Base-by-base conservation (phyloP, 176 grass and related monocot species). In the Triticum monococcum region DNA sequence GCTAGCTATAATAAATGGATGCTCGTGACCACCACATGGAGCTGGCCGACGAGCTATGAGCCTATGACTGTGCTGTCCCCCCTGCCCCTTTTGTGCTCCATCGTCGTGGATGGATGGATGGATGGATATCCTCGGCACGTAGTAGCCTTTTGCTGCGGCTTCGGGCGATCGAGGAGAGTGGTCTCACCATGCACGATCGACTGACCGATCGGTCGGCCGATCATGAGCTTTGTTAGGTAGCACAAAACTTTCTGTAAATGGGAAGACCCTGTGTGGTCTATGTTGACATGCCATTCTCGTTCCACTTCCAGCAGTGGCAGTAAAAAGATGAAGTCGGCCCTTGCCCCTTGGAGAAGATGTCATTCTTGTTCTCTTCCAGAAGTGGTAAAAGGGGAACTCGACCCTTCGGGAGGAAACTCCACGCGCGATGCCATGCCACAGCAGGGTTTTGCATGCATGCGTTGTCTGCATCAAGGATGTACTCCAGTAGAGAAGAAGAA, bases 21-120 rank as follows among this genome's bases (percentile, higher is more conserved):
- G 56, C 80, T 87, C 26, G 81, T 81, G 86, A 82, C 89, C 43
- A 87, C 80, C 80, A 90, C 89, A 90, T 84, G 85, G 25, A 87
- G 12, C 45, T 45, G 45, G 17, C 9, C 4, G 12, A 61, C 68
- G 33, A 85, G 48, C 1, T 48, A 48, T 46, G 43, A 46, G 41
- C 41, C 45, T 64, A 32, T 61, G 63, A 81, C 83, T 86, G 79
- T 79, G 65, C 26, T 89, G 90, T 86, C 83, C 75, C 83, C 75
- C 83, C 77, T 87, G 28, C 36, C 46, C 11, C 16, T 65, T 89
- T 79, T 65, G 52, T 65, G 41, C 11, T 38, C 72, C 28, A 48
- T 75, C 72, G 72, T 54, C 50, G 54, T 57, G 54, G 54, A 56
- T 56, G 16, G 50, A 56, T n/a, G 16, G 52, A 56, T 54, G 16